These are phyloP conservation scores for Trichosporon faecale DNA, from an alignment of 1,284 basidiomycete species.

Conservation along the genomic window DNA sequence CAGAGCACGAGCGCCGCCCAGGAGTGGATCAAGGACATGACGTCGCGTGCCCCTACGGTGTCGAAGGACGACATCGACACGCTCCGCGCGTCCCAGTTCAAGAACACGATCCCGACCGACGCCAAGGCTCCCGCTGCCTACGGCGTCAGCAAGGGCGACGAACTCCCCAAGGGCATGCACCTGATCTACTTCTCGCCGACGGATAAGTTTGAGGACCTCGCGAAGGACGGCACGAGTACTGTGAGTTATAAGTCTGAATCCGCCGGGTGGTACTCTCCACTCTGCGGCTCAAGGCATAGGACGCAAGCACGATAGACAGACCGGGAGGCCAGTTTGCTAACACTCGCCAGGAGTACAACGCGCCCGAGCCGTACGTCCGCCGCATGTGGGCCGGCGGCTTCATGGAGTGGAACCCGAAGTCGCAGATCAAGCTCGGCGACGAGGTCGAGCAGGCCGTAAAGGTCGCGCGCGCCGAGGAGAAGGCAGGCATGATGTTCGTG, in stretches of 20 bases:
- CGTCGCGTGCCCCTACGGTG: conserved; percentile 17
- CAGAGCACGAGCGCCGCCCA: conserved; percentile 7
- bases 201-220: conserved; percentile 60
- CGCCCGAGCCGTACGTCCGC: conserved; percentile 68
- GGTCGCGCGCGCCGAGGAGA: conserved; percentile 63
- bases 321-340: not conserved
- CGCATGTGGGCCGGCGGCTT: conserved; percentile 81
- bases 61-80: conserved; percentile 27
- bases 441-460: conserved; percentile 57
- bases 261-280: too few relatives aligned
- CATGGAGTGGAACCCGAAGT: conserved; percentile 59
- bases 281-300: too few relatives aligned
- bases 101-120: conserved; percentile 64
- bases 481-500: conserved; percentile 73
- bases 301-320: too few relatives aligned
- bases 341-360: conserved; percentile 43
- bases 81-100: conserved; percentile 30
- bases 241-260: conserved; percentile 55
- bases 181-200: conserved; percentile 71
- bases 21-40: conserved; percentile 31
- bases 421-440: conserved; percentile 60
- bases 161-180: conserved; percentile 64
- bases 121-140: conserved; percentile 55
- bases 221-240: conserved; percentile 59
- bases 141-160: conserved; percentile 20